Evolutionary conservation across 192 early-diverging fungal species (phyloP).

Genomic region (Radiomyces spectabilis): DNA sequence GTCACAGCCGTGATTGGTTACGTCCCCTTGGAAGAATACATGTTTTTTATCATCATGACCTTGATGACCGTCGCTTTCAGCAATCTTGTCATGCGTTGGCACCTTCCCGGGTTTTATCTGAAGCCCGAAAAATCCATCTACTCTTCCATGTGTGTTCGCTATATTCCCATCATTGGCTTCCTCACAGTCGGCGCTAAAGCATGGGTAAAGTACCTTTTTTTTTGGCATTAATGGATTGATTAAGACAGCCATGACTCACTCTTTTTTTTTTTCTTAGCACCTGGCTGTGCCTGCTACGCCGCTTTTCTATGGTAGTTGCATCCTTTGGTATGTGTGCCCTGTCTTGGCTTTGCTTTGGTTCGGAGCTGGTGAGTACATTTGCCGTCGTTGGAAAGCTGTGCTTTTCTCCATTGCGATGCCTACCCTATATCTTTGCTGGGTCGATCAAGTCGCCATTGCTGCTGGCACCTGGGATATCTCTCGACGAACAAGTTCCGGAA

Average conservation of each 20-base stretch:
- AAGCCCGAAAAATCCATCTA: background rate
- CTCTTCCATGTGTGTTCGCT: conserved; percentile 3
- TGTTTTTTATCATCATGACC: conserved; percentile 51
- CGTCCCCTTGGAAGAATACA: conserved; percentile 52
- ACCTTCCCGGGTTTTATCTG: conserved; percentile 19
- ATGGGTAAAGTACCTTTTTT: conserved; percentile 15
- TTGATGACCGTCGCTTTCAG: conserved; percentile 31
- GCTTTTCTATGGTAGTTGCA: conserved; percentile 37
- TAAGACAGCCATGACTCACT: background rate
- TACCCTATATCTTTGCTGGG: conserved; percentile 39
- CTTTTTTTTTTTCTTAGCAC: conserved; percentile 7
- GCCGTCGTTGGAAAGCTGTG: conserved; percentile 14
- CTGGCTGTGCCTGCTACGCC: conserved; percentile 22
- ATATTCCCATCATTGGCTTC: conserved; percentile 17
- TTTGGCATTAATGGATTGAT: too few species aligned
- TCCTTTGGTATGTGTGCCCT: conserved; percentile 39
- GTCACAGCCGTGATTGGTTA: conserved; percentile 47
- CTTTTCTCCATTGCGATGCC: conserved; percentile 20
- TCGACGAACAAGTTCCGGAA: conserved; percentile 26
- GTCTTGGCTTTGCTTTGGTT: conserved; percentile 42
- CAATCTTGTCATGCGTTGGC: conserved; percentile 27
- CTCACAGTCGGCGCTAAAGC: conserved; percentile 9
- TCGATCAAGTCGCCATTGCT: conserved; percentile 36
- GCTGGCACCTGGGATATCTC: conserved; percentile 41
- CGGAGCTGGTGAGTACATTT: conserved; percentile 37